Conservation (phyloP, 257 asterid genomes). For the Penstemon davidsonii region DNA sequence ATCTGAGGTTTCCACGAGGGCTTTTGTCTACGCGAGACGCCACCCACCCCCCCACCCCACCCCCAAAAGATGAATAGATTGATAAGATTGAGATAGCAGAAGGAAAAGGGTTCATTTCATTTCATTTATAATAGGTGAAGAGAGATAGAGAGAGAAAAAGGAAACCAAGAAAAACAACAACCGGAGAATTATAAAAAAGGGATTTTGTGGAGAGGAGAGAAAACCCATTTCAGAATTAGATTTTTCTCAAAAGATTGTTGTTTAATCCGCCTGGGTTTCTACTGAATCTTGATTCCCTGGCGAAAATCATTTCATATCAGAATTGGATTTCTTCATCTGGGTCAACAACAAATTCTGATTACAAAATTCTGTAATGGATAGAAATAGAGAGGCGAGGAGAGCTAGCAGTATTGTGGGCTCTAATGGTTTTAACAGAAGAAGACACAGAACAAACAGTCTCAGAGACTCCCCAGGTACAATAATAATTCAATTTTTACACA, state of each 20-base stretch:
- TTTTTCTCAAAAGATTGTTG: constrained; percentile 26
- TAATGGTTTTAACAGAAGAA: constrained; percentile 76
- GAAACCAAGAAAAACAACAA: constrained; percentile 7
- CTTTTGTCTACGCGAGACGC: constrained; percentile 48
- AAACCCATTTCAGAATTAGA: neutral
- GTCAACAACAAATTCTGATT: constrained; percentile 28
- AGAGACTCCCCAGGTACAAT: constrained; percentile 83
- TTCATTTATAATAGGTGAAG: constrained; percentile 41
- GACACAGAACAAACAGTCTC: constrained; percentile 70
- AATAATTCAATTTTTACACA: constrained; percentile 21
- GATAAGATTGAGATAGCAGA: constrained; percentile 54
- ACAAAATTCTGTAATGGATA: constrained; percentile 55
- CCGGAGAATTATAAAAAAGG: constrained; percentile 19
- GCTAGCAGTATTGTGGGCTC: constrained; percentile 64
- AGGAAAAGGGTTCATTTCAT: constrained; percentile 38
- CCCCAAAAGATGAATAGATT: constrained; percentile 36
- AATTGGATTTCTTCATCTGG: constrained; percentile 39
- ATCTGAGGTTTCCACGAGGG: constrained; percentile 74
- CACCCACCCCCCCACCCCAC: constrained; percentile 15
- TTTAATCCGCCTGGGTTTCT: constrained; percentile 35
- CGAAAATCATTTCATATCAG: constrained; percentile 22
- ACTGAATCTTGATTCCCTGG: constrained; percentile 46
- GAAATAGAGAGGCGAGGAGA: constrained; percentile 86
- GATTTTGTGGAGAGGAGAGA: neutral
- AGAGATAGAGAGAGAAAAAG: constrained; percentile 29